phyloP scores from a whole-genome alignment of 2,329 filamentous ascomycete species.

The Penicillium sp. region DNA sequence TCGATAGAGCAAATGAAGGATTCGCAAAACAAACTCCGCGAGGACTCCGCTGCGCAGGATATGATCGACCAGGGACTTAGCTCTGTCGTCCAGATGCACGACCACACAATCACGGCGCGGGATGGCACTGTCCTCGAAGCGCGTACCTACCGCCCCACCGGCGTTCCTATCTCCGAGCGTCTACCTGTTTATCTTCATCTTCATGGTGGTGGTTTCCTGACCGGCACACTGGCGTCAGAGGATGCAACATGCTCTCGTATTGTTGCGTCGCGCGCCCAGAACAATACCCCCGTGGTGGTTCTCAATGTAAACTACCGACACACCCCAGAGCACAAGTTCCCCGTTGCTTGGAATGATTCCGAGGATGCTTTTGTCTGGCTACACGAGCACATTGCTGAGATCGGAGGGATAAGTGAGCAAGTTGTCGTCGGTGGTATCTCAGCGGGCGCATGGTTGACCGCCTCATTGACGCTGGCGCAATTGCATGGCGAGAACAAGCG shows the following conservation, averaged over 20 bases:
- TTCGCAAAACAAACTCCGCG: constrained; percentile 36
- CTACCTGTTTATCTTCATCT: constrained; percentile 56
- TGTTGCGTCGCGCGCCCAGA: constrained; percentile 36
- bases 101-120: constrained; percentile 46
- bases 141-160: constrained; percentile 50
- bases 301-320: constrained; percentile 63
- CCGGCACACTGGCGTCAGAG: constrained; percentile 57
- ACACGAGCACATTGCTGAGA: constrained; percentile 43
- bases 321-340: constrained; percentile 57
- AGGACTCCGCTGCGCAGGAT: constrained; percentile 32
- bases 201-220: constrained; percentile 60
- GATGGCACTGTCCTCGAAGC: constrained; percentile 50
- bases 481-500: constrained; percentile 28
- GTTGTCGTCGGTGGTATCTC: constrained; percentile 55
- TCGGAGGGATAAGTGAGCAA: constrained; percentile 43
- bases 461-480: constrained; percentile 45
- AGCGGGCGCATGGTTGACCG: constrained; percentile 50
- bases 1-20: constrained; percentile 26
- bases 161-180: constrained; percentile 24
- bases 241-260: constrained; percentile 55
- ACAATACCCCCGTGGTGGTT: constrained; percentile 42
- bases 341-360: constrained; percentile 54
- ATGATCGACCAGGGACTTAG: constrained; percentile 30
- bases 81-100: constrained; percentile 36
- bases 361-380: constrained; percentile 60